Evolutionary conservation across 2,329 filamentous ascomycete species (phyloP).

Genomic region (Geoglossum cookeanum): DNA sequence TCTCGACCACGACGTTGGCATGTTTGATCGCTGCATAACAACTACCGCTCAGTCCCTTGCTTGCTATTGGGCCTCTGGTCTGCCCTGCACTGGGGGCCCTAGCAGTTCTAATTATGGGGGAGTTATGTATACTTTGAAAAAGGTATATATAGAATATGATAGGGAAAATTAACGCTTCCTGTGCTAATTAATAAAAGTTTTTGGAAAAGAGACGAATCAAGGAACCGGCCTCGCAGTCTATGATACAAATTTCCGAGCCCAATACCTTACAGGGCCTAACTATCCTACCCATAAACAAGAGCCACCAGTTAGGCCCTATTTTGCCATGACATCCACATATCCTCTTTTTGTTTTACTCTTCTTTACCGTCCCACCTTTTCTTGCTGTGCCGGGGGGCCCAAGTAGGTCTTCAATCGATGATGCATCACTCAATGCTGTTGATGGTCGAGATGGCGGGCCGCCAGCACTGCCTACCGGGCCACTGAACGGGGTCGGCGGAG

Average conservation of each 20-base stretch:
- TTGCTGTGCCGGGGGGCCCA: conserved; percentile 44
- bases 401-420: conserved; percentile 88
- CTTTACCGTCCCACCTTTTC: conserved; percentile 38
- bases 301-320: conserved; percentile 16
- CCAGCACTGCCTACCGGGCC: conserved; percentile 1
- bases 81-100: neutral
- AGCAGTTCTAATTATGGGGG: neutral
- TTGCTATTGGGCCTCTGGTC: neutral
- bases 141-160: neutral
- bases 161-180: neutral
- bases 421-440: conserved; percentile 75
- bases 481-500: conserved; percentile 3
- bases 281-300: neutral
- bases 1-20: too few species aligned
- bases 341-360: conserved; percentile 60
- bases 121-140: neutral
- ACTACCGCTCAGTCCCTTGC: too few species aligned
- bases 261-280: neutral
- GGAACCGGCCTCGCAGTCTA: neutral
- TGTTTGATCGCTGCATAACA: too few species aligned
- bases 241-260: neutral
- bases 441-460: conserved; percentile 30
- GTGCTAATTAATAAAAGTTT: neutral
- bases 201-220: neutral
- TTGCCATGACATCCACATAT: conserved; percentile 93